phyloP scores from a whole-genome alignment of 441 rosid genomes.

The Euphorbia celastroides region DNA sequence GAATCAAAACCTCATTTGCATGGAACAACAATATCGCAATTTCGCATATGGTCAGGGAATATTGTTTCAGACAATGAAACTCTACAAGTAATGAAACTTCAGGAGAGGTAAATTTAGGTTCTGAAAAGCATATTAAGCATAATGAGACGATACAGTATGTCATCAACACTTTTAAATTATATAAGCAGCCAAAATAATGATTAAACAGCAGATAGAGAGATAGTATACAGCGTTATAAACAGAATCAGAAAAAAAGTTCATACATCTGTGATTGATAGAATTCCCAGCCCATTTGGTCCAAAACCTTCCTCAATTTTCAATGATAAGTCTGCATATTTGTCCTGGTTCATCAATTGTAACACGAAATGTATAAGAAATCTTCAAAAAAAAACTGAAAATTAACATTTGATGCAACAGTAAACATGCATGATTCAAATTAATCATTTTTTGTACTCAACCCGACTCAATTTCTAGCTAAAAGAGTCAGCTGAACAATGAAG shows the following conservation, averaged over 20 bases:
- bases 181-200: background rate
- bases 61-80: background rate
- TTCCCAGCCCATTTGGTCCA: conserved; percentile 84
- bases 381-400: background rate
- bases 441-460: background rate
- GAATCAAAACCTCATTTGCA: background rate
- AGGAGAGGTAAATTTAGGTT: background rate
- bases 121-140: no score
- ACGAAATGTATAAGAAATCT: conserved; percentile 5
- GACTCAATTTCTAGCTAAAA: background rate
- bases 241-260: conserved; percentile 1
- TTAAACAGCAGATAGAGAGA: background rate
- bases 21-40: background rate
- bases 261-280: conserved; percentile 64
- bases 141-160: background rate
- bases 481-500: background rate
- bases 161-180: background rate
- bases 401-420: background rate
- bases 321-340: conserved; percentile 54
- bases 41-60: background rate
- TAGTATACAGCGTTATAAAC: background rate
- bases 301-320: conserved; percentile 73
- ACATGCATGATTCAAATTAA: background rate
- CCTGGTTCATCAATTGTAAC: conserved; percentile 39
- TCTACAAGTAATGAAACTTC: background rate